phyloP scores from a whole-genome alignment of 139 green algal species.

The Haematococcus sp. region DNA sequence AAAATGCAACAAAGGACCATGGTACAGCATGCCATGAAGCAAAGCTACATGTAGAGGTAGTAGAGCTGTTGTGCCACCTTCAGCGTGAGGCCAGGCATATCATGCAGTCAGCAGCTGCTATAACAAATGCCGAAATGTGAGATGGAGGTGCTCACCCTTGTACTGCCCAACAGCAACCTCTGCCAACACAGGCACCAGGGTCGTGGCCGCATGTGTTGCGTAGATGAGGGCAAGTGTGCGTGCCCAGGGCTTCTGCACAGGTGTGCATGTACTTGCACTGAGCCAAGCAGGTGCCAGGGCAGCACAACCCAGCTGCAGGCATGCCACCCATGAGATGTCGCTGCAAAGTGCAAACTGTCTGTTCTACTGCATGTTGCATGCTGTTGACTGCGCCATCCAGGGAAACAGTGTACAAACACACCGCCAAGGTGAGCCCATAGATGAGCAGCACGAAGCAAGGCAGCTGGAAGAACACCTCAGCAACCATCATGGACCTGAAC shows the following conservation, averaged over 20 bases:
- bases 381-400: background rate
- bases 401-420: background rate
- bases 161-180: background rate
- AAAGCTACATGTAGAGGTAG: too few relatives aligned
- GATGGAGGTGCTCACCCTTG: too few relatives aligned
- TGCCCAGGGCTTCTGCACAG: constrained; percentile 2
- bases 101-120: too few relatives aligned
- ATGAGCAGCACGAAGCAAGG: constrained; percentile 8
- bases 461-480: constrained; percentile 3
- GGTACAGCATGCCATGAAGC: too few relatives aligned
- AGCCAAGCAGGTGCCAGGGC: background rate
- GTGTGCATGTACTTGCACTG: background rate
- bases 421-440: background rate
- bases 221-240: constrained; percentile 2
- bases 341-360: background rate
- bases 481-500: background rate
- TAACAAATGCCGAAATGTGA: too few relatives aligned
- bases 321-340: too few relatives aligned
- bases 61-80: too few relatives aligned
- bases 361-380: background rate
- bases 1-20: too few relatives aligned
- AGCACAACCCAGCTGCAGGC: background rate
- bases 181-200: background rate
- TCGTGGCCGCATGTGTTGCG: background rate
- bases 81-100: too few relatives aligned